These are phyloP conservation scores for Xylariaceae sp. DNA, from an alignment of 2,329 filamentous ascomycete genomes.

Conservation along the genomic window DNA sequence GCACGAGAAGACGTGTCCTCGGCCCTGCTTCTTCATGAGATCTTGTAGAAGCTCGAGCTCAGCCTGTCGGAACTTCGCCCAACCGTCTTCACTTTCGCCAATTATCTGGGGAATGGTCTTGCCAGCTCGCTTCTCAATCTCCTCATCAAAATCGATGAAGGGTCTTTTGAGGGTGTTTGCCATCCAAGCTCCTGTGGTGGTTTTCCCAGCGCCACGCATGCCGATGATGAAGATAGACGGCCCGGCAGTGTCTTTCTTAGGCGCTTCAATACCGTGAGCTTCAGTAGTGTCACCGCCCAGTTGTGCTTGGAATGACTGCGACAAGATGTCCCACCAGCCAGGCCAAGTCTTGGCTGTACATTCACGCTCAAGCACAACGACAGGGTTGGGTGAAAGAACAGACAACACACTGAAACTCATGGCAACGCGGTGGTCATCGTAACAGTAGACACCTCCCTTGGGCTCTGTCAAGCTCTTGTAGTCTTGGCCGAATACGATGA, in stretches of 20 bases:
- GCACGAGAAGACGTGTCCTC: conserved; percentile 81
- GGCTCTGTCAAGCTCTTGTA: conserved; percentile 48
- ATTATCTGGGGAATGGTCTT: conserved; percentile 85
- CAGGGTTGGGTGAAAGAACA: conserved; percentile 62
- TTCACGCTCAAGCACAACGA: conserved; percentile 80
- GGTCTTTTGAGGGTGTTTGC: conserved; percentile 68
- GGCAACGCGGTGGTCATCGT: conserved; percentile 94
- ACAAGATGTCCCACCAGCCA: conserved; percentile 92
- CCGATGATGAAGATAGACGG: conserved; percentile 89
- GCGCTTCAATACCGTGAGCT: conserved; percentile 26
- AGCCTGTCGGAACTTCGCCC: conserved; percentile 79
- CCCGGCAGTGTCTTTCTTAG: conserved; percentile 38
- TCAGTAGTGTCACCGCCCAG: conserved; percentile 67
- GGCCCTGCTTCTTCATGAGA: conserved; percentile 67
- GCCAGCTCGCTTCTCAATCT: conserved; percentile 69
- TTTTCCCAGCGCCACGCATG: conserved; percentile 96
- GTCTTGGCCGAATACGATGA: conserved; percentile 59
- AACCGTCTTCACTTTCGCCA: conserved; percentile 59
- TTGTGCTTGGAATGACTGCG: conserved; percentile 67
- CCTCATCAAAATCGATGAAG: conserved; percentile 80
- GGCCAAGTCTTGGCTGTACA: conserved; percentile 98
- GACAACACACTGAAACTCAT: conserved; percentile 97
- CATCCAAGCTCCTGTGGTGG: conserved; percentile 85
- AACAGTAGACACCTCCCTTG: conserved; percentile 73
- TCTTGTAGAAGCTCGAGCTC: conserved; percentile 71